Base-by-base conservation (phyloP, 495 filamentous ascomycete genomes). In the Pseudomonodictys pantanalensis region DNA sequence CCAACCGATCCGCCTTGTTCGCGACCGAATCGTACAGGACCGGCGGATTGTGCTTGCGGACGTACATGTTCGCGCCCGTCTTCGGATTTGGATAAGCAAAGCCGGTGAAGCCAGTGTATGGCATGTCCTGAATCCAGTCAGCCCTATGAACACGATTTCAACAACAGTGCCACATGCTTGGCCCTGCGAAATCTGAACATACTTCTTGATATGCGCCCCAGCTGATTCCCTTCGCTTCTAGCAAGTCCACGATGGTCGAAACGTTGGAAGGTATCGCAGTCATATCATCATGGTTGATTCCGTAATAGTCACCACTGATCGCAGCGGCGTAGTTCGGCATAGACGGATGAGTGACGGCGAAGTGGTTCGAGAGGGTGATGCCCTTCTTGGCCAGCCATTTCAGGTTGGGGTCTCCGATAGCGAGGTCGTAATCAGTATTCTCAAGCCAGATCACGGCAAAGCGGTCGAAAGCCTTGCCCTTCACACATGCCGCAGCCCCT, bases 281-380 rank as follows among this genome's bases (percentile, higher is more conserved):
- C 56, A 73, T 61, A 57, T 67, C 47, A 49, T 73, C 71, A 43
- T 71, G 69, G 58, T 73, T 68, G 56, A 71, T 69, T 17, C 70
- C 70, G 41, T 68, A 71, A 50, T 72, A 68, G 46, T 72, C 70
- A 17, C 70, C 70, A 8, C 57, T 56, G 42, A 68, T 57, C 11
- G 64, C 44, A 2, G 70, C 64, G 24, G 60, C 58, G 44, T 72
- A 72, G 59, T 71, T 72, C 6, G 70, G 70, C 67, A 71, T 68
- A 30, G 60, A 65, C 5, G 82, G 82, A 58, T 84, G 82, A 1
- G 81, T 85, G 10, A 82, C 76, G 4, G 75, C 80, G 67, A 78
- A 82, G 57, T 69, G 61, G 44, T 72, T 71, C 15, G 62, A 50
- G 1, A 72, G 58, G 12, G 64, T 65, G 30, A 72, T 69, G 15